Base-by-base conservation (phyloP, 2,329 filamentous ascomycete genomes). In the Ophiosphaerella narmari region DNA sequence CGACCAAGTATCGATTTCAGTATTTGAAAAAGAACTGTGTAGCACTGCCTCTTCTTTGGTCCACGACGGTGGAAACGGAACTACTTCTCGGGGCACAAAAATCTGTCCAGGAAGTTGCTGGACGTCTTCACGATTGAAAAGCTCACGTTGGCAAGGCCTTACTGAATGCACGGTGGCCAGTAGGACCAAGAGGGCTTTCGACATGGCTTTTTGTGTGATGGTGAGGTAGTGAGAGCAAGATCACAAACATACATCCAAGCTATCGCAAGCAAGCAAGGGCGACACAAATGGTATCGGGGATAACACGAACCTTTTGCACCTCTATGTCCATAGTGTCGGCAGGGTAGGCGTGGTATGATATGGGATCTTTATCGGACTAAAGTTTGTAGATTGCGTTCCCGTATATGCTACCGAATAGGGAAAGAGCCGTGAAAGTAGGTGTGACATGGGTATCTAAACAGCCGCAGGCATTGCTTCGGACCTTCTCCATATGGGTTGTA, bases 41-140 rank as follows among this genome's bases (percentile, higher is more conserved):
- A 71, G 40, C 12, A 67, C 59, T 18, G 60, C 50, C 45, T 71
- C 68, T 14, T 68, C 46, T 16, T 60, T 49, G 12, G 60, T 62
- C 40, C 68, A 55, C 12, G 47, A 38, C 38, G 67, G 65, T 32
- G 62, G 60, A 24, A 63, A 65, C 2, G 43, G n/a, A 14, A 43
- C 40, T 5, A 39, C 39, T 37, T 41, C 31, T 33, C 44, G 37
- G 21, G 44, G 31, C 3, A 16, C 26, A 18, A 42, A 14, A 13
- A 33, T 16, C 3, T 16, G 7, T 7, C n/a, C 2, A 5, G n/a
- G 16, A 7, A 9, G 3, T 9, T 32, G 39, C 7, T 38, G 7
- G 14, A 12, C n/a, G 4, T 37, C n/a, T 9, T 42, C 38, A 41
- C 31, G 29, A 31, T 24, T 21, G 32, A 18, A 39, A 24, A 48